Evolutionary conservation across 768 basidiomycete genomes (phyloP), one percentile per base, ranked within the genome.

Genomic region (Ramaria sp.): DNA sequence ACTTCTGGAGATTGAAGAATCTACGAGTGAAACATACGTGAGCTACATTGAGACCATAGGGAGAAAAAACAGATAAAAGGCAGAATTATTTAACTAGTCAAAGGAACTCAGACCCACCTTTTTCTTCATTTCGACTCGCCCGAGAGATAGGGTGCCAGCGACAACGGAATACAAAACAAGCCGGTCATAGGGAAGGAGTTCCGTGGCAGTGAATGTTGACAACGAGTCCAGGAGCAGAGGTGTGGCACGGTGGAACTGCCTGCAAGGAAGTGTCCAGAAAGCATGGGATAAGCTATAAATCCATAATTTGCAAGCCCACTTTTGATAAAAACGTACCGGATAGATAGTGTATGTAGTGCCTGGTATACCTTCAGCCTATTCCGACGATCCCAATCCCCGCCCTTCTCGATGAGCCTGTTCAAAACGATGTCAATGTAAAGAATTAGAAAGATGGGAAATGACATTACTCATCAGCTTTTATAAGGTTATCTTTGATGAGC

Each of bases 341-440:
- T 85, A 28, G 89, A 86, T 30, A 94, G 70, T 42, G 85, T 73
- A 63, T 95, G 87, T 0, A 96, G 72, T 47, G 86, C 94, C 49
- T 81, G 80, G 72, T 98, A 99, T 39, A 97, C 95, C 69, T 99
- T 99, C 62, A 97, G 79, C 43, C 95, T 80, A 68, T 97, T 99
- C 37, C 93, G 81, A 52, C 95, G 76, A 67, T 99, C 95, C 95
- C 95, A 99, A 70, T 99, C 95, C 43, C 95, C 95, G 0, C 95
- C 95, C 66, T 91, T 79, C 61, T 97, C 93, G 52, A 96, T 87
- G 41, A 96, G 74, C 53, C 90, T 93, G 63, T 18, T 39, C 30
- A 18, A 13, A 34, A 34, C 13, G 8, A n/a, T 41, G 39, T 41
- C 20, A 41, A 20, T 12, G 32, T 42, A 45, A 6, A 34, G 18